Evolutionary conservation across 768 basidiomycete genomes (phyloP).

Genomic region (Inosperma sp.): DNA sequence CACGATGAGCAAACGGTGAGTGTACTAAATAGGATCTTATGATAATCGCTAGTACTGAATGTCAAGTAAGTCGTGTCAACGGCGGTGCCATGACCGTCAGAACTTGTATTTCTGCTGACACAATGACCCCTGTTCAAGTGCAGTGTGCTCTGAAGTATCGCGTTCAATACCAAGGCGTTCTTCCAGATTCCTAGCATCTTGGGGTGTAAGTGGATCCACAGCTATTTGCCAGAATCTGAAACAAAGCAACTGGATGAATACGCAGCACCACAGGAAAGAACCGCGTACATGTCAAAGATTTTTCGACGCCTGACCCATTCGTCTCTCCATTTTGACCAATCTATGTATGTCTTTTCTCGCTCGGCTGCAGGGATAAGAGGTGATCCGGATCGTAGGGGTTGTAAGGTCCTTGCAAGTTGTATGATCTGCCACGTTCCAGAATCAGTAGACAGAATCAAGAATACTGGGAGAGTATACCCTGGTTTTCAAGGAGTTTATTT

Average conservation of each 20-base stretch:
- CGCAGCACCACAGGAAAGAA: constrained; percentile 6
- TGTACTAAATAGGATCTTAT: no score
- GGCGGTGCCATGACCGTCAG: constrained; percentile 51
- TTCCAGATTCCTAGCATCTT: constrained; percentile 57
- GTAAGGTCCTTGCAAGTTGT: constrained; percentile 46
- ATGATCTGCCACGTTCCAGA: constrained; percentile 38
- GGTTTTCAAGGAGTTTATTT: constrained; percentile 48
- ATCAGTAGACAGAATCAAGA: constrained; percentile 10
- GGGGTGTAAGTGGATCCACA: constrained; percentile 62
- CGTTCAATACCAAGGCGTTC: constrained; percentile 81
- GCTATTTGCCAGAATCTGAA: constrained; percentile 73
- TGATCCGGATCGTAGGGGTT: constrained; percentile 63
- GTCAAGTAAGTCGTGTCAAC: constrained; percentile 11
- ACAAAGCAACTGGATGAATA: constrained; percentile 2
- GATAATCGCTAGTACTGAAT: no score
- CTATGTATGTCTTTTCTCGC: constrained; percentile 58
- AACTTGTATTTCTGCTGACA: constrained; percentile 40
- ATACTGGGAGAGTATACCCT: constrained; percentile 35
- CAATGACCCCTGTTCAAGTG: constrained; percentile 60
- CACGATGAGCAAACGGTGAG: no score
- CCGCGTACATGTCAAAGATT: constrained; percentile 65
- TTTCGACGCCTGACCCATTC: constrained; percentile 80
- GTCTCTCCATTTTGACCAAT: constrained; percentile 75
- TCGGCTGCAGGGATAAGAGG: constrained; percentile 69
- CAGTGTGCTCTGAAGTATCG: constrained; percentile 67